Evolutionary conservation across 2,329 filamentous ascomycete species (phyloP), one percentile per base, ranked within the genome.

Genomic region (Capronia americana): DNA sequence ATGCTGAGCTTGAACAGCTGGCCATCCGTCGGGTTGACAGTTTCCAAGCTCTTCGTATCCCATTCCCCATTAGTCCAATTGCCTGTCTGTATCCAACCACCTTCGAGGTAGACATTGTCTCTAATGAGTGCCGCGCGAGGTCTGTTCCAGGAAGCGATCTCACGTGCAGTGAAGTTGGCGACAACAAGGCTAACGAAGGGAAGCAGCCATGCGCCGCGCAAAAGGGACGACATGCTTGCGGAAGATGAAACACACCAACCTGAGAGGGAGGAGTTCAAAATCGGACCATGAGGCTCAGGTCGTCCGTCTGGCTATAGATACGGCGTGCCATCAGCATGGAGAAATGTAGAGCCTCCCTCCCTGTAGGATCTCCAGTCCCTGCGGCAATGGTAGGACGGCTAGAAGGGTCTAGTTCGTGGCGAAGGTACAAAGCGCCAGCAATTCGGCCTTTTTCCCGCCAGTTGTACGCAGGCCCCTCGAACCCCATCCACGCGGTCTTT

Each of bases 1-100:
- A 91, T 83, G 71, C 88, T 87, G 55, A 89, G 81, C 0, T 80
- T 83, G 68, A 86, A 86, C 23, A 90, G 79, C 6, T 83, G 64
- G 1, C 86, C 87, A 6, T 79, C 71, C 0, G 77, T 77, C 63
- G 88, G 88, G 1, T 75, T 87, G 88, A 64, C 8, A 28, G 32
- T 20, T 11, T 17, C 34, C 28, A 61, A 34, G 17, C 46, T 46
- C 34, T 51, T 38, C 54, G 28, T 17, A 51, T 50, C 23, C 64
- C 60, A 66, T 12, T 23, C 17, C 8, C 59, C 63, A 28, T 55
- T 63, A 4, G 14, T 57, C 32, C 32, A 66, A 26, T 30, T 59
- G 17, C 61, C 61, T 20, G 50, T 64, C 41, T 63, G 61, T 30
- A 65, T 20, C 24, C 46, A 61, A 32, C 58, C 64, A 30, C 63